These are phyloP conservation scores for Saururus chinensis DNA, from an alignment of 164 flowering plant genomes.

Conservation along the genomic window DNA sequence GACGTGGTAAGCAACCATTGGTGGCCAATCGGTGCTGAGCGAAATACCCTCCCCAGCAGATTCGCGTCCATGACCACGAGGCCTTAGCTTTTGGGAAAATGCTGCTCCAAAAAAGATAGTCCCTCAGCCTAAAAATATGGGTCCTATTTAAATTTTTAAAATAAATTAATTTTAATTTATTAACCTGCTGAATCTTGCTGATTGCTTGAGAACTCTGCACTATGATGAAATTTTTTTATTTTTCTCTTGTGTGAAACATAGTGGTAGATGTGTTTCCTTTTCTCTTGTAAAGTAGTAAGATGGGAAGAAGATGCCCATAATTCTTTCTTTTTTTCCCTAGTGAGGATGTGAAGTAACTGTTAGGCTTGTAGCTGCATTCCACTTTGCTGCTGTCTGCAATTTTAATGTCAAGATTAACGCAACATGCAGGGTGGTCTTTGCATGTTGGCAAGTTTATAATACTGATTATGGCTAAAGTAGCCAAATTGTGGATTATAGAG, in stretches of 20 bases:
- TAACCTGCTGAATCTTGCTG: slow-evolving; percentile 2
- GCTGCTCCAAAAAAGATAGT: too few relatives aligned
- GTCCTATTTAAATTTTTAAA: too few relatives aligned
- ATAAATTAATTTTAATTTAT: too few relatives aligned
- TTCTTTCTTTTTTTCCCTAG: too few relatives aligned
- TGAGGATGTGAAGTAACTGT: not conserved
- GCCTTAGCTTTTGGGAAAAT: too few relatives aligned
- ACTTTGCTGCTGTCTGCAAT: not conserved
- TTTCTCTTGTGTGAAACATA: slow-evolving; percentile 1
- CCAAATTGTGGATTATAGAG: not conserved
- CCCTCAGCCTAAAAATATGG: too few relatives aligned
- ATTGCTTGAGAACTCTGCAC: slow-evolving; percentile 21
- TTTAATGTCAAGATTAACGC: too few relatives aligned
- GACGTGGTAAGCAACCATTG: too few relatives aligned
- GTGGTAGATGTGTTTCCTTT: not conserved
- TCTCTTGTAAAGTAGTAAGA: not conserved
- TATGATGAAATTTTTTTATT: slow-evolving; percentile 7
- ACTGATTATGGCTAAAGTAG: not conserved
- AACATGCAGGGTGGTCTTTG: not conserved
- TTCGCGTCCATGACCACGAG: too few relatives aligned
- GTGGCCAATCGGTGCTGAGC: too few relatives aligned
- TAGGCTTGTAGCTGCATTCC: not conserved
- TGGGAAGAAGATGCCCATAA: too few relatives aligned
- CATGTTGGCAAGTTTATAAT: not conserved
- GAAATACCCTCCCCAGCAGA: too few relatives aligned